These are phyloP conservation scores for Ogataea trehalophila DNA, from an alignment of 805 yeast genomes.

Conservation along the genomic window DNA sequence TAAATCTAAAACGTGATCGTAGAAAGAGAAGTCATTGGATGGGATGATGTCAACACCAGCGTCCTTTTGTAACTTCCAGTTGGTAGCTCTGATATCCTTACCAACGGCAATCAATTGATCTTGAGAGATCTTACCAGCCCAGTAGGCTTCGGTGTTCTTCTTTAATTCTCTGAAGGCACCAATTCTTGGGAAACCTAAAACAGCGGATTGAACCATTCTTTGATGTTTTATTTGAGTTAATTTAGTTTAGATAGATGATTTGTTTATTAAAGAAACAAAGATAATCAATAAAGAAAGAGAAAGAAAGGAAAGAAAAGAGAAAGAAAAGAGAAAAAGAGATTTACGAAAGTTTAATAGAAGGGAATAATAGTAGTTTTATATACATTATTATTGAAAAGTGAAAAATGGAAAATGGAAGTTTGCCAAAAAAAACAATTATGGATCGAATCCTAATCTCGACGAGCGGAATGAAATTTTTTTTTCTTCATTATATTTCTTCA, in stretches of 20 bases:
- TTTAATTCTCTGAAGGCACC: slow-evolving; percentile 99
- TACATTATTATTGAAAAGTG: too few relatives aligned
- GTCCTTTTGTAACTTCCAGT: slow-evolving; percentile 96
- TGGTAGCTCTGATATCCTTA: slow-evolving; percentile 88
- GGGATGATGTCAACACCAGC: slow-evolving; percentile 98
- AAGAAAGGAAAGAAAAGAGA: neutral
- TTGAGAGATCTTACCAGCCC: slow-evolving; percentile 87
- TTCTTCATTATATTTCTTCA: too few relatives aligned
- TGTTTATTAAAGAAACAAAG: neutral
- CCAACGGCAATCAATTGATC: slow-evolving; percentile 90
- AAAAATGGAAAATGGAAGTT: neutral
- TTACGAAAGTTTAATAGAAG: neutral
- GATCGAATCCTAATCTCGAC: too few relatives aligned
- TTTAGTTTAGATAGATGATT: neutral
- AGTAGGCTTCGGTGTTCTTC: slow-evolving; percentile 98
- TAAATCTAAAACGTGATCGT: slow-evolving; percentile 94
- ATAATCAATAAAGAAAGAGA: neutral
- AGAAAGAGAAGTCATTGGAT: slow-evolving; percentile 96
- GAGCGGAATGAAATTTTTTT: too few relatives aligned
- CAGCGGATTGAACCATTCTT: slow-evolving; percentile 92
- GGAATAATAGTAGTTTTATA: neutral
- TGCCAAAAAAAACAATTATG: too few relatives aligned
- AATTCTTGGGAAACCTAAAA: slow-evolving; percentile 99
- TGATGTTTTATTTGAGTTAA: neutral
- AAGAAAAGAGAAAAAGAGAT: neutral